Base-by-base conservation (phyloP, 169 alveolate genomes). In the Plasmodium sp. region DNA sequence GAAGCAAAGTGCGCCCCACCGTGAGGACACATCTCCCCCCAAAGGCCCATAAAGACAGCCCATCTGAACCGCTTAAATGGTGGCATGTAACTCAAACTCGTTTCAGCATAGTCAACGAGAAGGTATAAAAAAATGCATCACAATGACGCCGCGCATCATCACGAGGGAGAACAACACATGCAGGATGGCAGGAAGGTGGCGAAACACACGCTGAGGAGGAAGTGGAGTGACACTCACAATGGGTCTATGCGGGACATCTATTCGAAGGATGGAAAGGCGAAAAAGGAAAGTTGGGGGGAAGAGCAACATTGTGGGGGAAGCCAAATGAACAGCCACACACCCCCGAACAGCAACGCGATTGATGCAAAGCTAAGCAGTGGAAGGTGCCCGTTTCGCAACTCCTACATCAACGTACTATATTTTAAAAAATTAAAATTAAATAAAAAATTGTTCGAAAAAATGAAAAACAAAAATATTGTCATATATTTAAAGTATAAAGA, bases 401-500 rank as follows among this genome's bases (percentile, higher is more conserved):
- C 94, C 16, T 90, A 80, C 67, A 91, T 58, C 7, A 80, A 90
- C 74, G 88, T 90, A 10, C 56, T 90, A 48, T 90, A 90, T 71
- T 90, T 90, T 39, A 79, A 81, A 80, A 90, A 43, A 62, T 67
- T 90, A 80, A 79, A 90, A 90, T 79, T 90, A 80, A 90, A 90
- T 79, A 90, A 79, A 90, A 74, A 34, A 79, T 62, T 90, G 41
- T 90, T 90, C 56, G 90, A 45, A 80, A 90, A 90, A 80, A 62
- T 90, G 83, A 67, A 90, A 90, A 67, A 90, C 36, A 90, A 90
- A 58, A 77, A 90, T 33, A 80, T 90, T 4, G 85, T 90, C 18
- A 90, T 90, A 80, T 90, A 90, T 73, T 80, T 90, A 62, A 90
- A 90, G 72, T 90, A 90, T 74, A 90, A 90, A 80, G 90, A 80